A percentile compares a stretch with the other conserved stretches of the same genome.
phyloP scores from a whole-genome alignment of 2,329 filamentous ascomycete genomes.

The Shiraia sp. region DNA sequence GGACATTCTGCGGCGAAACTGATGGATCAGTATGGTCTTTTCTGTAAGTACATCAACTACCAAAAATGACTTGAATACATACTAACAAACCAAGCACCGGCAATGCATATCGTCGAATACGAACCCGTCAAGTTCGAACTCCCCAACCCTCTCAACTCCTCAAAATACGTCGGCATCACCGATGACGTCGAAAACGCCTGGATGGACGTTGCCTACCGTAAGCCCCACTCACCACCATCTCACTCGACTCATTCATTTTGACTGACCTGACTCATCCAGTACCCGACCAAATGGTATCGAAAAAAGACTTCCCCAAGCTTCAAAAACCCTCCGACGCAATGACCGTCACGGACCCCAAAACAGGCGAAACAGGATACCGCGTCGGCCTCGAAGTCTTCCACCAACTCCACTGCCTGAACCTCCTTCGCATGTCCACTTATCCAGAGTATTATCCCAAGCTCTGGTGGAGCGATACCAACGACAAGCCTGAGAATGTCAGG shows the following conservation, averaged over 20 bases:
- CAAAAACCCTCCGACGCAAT: constrained; percentile 57
- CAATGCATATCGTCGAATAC: constrained; percentile 36
- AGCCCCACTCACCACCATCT: constrained; percentile 5
- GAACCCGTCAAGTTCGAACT: constrained; percentile 30
- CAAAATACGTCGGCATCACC: constrained; percentile 58
- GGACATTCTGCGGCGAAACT: constrained; percentile 29
- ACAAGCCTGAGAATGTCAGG: constrained; percentile 33
- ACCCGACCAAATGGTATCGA: constrained; percentile 64
- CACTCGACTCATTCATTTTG: constrained; percentile 1
- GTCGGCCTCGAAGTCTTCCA: constrained; percentile 64
- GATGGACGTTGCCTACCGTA: constrained; percentile 57
- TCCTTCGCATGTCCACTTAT: constrained; percentile 40
- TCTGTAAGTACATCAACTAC: constrained; percentile 19
- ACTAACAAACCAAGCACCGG: constrained; percentile 23
- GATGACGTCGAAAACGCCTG: constrained; percentile 62
- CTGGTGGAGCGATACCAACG: constrained; percentile 30
- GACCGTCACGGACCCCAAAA: constrained; percentile 59
- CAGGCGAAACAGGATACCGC: constrained; percentile 62
- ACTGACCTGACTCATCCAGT: constrained; percentile 43
- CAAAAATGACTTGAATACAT: no score
- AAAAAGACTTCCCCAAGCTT: constrained; percentile 58
- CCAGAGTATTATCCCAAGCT: constrained; percentile 37
- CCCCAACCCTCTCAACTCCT: constrained; percentile 32
- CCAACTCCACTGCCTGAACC: constrained; percentile 46
- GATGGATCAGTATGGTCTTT: constrained; percentile 38